Base-by-base conservation (phyloP, 306 rosid species). In the Mimosa pudica region DNA sequence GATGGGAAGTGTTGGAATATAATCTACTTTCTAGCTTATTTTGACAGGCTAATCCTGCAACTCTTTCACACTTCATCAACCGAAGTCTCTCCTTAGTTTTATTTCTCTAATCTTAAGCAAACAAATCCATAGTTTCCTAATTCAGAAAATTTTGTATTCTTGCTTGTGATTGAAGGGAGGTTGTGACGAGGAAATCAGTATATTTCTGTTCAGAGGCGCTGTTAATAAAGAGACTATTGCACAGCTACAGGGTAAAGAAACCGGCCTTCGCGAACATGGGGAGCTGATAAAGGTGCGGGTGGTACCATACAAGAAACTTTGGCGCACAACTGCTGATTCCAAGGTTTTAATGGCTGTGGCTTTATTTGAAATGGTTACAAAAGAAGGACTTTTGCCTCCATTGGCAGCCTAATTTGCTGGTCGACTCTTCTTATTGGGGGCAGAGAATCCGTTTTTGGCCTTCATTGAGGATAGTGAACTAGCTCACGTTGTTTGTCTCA, bases 211-310 rank as follows among this genome's bases (percentile, higher is more conserved):
- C 86, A 83, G 89, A 74, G 89, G 86, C 20, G 70, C 10, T 30
- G 97, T 89, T 63, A 86, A 70, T 61, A 90, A 88, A 82, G 94
- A 85, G 88, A 82, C 81, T 18, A 89, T 92, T 60, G 68, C 81
- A 45, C 90, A 88, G 79, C 88, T 95, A 69, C 90, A 88, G 76
- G 98, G 98, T 66, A 92, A 90, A 86, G 94, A 92, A 80, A 83
- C 97, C 0, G 98, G 98, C 30, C 96, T 92, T 58, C 91, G 90
- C 3, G 98, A 95, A 20, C 94, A 91, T 17, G 98, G 98, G 14
- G 98, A 92, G 86, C 85, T 92, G 79, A 95, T 95, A 69, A 91
- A 89, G 89, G 92, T 92, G 46, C 78, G 76, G 41, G 96, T 91
- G 12, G 85, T 91, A 72, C 92, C 96, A 12, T 95, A 95, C 73